Conservation (phyloP, 2,329 filamentous ascomycete genomes). For the Alternaria sp. region DNA sequence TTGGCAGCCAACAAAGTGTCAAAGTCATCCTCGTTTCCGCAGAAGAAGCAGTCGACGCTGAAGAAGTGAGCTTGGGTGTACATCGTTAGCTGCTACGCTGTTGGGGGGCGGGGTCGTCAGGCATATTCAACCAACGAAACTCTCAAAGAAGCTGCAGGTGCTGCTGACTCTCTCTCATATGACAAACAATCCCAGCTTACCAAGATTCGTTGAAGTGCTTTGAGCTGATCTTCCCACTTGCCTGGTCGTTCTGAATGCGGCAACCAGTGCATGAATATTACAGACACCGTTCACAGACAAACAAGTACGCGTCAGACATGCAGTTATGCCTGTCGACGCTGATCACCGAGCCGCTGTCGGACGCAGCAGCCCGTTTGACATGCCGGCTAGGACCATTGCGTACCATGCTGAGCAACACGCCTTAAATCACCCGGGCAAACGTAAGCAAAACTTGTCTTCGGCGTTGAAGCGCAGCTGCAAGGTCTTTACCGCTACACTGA, state of each 20-base stretch:
- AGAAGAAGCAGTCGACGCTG: slow-evolving; percentile 19
- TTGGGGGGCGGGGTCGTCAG: not conserved
- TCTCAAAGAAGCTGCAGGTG: not conserved
- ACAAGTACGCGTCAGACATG: not conserved
- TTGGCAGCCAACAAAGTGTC: slow-evolving; percentile 21
- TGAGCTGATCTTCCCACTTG: not conserved
- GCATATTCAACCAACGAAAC: not conserved
- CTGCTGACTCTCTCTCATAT: not conserved
- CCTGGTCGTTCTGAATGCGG: not conserved
- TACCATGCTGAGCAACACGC: slow-evolving; percentile 9
- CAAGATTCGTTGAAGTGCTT: not conserved
- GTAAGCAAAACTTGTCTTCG: slow-evolving; percentile 22
- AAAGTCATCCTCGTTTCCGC: slow-evolving; percentile 6
- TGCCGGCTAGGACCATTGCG: not conserved
- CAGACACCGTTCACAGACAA: not conserved
- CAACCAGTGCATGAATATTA: not conserved
- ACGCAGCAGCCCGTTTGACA: not conserved
- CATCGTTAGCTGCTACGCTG: not conserved
- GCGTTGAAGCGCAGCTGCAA: slow-evolving; percentile 11
- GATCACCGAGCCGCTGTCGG: not conserved
- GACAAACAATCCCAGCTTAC: not conserved
- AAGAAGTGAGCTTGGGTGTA: not conserved
- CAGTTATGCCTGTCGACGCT: not conserved
- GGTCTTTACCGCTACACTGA: slow-evolving; percentile 13
- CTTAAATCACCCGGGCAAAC: slow-evolving; percentile 6